Evolutionary conservation across 2,329 filamentous ascomycete genomes (phyloP), one percentile per base, ranked within the genome.

Genomic region (Talaromyces sp.): DNA sequence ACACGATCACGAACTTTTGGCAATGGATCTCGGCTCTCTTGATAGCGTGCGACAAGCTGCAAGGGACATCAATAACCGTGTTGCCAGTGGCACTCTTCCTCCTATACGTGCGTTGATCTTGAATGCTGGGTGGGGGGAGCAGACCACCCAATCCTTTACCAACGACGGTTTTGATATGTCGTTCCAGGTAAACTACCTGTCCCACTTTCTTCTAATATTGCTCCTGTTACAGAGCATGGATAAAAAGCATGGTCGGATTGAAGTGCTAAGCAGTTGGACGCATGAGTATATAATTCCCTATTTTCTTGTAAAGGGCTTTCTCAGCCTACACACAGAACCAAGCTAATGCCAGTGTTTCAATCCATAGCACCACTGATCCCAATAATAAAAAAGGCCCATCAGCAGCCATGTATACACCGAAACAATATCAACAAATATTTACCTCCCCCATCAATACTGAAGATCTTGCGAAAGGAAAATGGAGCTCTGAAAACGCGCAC

Each of bases 61-160:
- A 5, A 57, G 52, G 7, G 51, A 29, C 26, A 66, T 68, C 58
- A 67, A 68, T 55, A 61, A 38, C 7, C 53, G 62, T 32, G 59
- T 66, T 38, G 63, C 70, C 4, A 60, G 62, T 17, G 72, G 72
- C n/a, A 64, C 70, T 1, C 64, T 78, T 26, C 75, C 77, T 7
- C 75, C 70, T 0, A 77, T 80, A 57, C 70, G 70, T 17, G 75
- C 69, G 1, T 66, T 80, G 4, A 71, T 80, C 11, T 70, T 80
- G 26, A 72, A 70, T 49, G 71, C 71, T 1, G 72, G 62, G 3
- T 70, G 59, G 56, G 63, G 68, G 31, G 69, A 73, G 62, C 55
- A 59, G 46, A 53, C 55, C 3, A 58, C 56, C 10, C 65, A 67
- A 41, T 38, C 52, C 10, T 62, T 52, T 41, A 64, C 63, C 10